Conservation (phyloP, 2,329 filamentous ascomycete species). For the Hypoxylon sp. region DNA sequence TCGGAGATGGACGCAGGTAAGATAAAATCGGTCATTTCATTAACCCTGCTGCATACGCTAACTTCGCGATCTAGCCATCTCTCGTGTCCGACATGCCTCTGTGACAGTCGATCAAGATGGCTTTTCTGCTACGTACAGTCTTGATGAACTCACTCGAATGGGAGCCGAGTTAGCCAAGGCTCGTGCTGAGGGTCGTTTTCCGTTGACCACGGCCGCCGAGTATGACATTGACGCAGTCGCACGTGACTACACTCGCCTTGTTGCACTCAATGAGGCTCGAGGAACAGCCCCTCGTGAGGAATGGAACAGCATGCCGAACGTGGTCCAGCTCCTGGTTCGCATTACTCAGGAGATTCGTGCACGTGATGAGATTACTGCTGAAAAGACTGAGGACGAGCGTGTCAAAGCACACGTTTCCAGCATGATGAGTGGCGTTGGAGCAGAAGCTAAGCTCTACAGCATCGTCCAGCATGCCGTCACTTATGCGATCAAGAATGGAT, state of each 20-base stretch:
- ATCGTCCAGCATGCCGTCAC: slow-evolving; percentile 49
- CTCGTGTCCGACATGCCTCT: neutral
- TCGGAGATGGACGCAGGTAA: slow-evolving; percentile 13
- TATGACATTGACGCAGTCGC: slow-evolving; percentile 47
- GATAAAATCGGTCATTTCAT: neutral
- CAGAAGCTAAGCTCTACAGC: slow-evolving; percentile 45
- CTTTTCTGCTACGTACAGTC: neutral
- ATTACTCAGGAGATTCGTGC: slow-evolving; percentile 53
- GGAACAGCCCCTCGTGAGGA: slow-evolving; percentile 37
- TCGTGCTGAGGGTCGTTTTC: slow-evolving; percentile 52
- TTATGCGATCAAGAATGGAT: slow-evolving; percentile 55
- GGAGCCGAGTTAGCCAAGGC: slow-evolving; percentile 48
- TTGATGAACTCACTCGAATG: slow-evolving; percentile 50
- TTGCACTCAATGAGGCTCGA: slow-evolving; percentile 48
- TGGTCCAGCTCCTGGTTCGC: slow-evolving; percentile 47
- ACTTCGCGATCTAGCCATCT: slow-evolving; percentile 8
- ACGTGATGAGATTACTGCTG: slow-evolving; percentile 51
- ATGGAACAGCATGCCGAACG: slow-evolving; percentile 32
- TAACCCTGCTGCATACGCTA: neutral
- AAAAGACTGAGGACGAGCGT: slow-evolving; percentile 42
- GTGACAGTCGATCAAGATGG: neutral
- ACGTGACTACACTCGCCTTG: slow-evolving; percentile 52
- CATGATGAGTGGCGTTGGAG: slow-evolving; percentile 45
- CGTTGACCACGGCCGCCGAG: slow-evolving; percentile 47
- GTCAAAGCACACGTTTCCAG: slow-evolving; percentile 43